phyloP scores from a whole-genome alignment of 2,329 filamentous ascomycete genomes.

The Diaporthe longicolla region DNA sequence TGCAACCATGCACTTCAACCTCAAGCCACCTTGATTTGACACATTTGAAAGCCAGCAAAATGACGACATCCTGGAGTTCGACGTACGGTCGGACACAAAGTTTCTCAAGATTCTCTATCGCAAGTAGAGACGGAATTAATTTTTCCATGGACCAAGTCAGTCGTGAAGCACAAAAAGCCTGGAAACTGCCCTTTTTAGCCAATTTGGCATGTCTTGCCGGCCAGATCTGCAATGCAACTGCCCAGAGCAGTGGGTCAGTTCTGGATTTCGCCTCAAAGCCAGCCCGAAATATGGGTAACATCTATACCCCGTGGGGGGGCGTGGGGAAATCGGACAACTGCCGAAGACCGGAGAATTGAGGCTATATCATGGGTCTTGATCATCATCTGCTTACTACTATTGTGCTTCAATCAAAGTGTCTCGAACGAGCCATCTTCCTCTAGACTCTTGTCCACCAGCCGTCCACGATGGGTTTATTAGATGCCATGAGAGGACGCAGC shows the following conservation, averaged over 20 bases:
- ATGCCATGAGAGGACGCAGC: not conserved
- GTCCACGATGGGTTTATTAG: not conserved
- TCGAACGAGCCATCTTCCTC: not conserved
- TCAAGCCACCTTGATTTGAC: not conserved
- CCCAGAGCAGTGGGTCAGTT: slow-evolving; percentile 5
- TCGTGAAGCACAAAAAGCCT: not conserved
- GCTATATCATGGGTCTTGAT: slow-evolving; percentile 1
- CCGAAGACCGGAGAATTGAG: not conserved
- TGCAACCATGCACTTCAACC: not conserved
- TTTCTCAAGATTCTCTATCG: not conserved
- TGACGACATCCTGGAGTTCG: not conserved
- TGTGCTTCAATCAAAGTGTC: not conserved
- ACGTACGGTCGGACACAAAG: not conserved
- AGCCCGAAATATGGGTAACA: slow-evolving; percentile 17
- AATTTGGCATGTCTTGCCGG: slow-evolving; percentile 9
- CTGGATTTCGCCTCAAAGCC: slow-evolving; percentile 33
- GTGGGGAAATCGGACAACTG: slow-evolving; percentile 9
- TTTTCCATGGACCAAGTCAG: slow-evolving; percentile 10
- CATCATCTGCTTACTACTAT: not conserved
- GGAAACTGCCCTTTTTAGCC: not conserved
- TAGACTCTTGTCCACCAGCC: not conserved
- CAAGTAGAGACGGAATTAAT: not conserved
- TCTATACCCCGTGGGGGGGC: slow-evolving; percentile 1
- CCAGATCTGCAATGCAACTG: slow-evolving; percentile 15
- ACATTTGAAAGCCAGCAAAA: not conserved